Evolutionary conservation across 495 filamentous ascomycete genomes (phyloP).

Genomic region (Clohesyomyces aquaticus): DNA sequence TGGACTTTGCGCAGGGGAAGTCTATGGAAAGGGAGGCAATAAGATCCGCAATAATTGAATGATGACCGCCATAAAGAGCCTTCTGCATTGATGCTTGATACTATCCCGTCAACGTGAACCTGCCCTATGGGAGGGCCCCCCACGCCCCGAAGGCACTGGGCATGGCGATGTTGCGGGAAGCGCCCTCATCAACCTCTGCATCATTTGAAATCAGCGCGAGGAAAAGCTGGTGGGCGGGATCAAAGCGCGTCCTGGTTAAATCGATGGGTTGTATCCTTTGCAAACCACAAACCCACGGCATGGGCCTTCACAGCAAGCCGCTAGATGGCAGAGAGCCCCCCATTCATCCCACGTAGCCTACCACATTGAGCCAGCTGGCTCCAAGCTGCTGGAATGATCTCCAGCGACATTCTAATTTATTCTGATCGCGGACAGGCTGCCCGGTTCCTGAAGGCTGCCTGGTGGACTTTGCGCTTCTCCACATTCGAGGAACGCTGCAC

Average conservation of each 20-base stretch:
- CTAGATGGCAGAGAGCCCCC: no score
- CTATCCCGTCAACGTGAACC: neutral
- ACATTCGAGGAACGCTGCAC: constrained; percentile 2
- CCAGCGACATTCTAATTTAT: constrained; percentile 10
- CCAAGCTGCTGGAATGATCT: constrained; percentile 28
- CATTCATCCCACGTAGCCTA: constrained; percentile 11
- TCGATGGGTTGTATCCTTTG: neutral
- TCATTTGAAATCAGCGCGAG: neutral
- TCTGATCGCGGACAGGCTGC: constrained; percentile 3
- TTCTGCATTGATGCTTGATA: neutral
- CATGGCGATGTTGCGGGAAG: neutral
- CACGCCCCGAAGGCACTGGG: constrained; percentile 1
- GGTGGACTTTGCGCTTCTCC: constrained; percentile 10
- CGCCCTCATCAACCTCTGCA: neutral
- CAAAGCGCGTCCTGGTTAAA: neutral
- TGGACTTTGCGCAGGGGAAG: constrained; percentile 12
- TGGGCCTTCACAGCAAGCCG: neutral
- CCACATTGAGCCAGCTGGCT: constrained; percentile 7
- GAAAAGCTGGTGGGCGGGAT: neutral
- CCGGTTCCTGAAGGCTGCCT: constrained; percentile 14
- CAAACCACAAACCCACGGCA: neutral
- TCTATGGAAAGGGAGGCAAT: neutral
- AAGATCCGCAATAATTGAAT: neutral
- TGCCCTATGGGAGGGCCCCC: neutral
- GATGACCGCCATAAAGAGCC: neutral